Base-by-base conservation (phyloP, 169 alveolate genomes). In the Sarcocystis neurona region DNA sequence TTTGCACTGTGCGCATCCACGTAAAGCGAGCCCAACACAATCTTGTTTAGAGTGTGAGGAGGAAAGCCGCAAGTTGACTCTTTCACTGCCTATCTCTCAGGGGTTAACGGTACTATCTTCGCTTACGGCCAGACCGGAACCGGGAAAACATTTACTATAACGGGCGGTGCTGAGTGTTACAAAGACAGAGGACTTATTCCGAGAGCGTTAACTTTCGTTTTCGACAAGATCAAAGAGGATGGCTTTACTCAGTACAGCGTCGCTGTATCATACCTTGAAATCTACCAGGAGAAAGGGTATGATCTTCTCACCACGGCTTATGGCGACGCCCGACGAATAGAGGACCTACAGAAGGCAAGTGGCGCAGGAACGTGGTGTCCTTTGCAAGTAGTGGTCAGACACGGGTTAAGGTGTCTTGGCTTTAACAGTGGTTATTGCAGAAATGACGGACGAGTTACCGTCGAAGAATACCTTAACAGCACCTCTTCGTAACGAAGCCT, bases 51-150 rank as follows among this genome's bases (percentile, higher is more conserved):
- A n/a, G n/a, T n/a, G n/a, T 53, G 66, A 53, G 30, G 30, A 53
- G 30, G 66, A 23, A 53, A 23, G 23, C 66, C 66, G 66, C 66
- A 53, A 34, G 68, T 2, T 79, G 68, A 44, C 32, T 4, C 30
- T 18, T 12, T 8, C 34, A 27, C 23, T 79, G 75, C 53, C 48
- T 58, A n/a, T 44, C 68, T 32, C n/a, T 39, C 93, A 63, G 98
- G 98, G 0, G 93, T 91, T 68, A 96, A 96, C 85, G 97, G 97
- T n/a, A 96, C 98, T 37, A 90, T 96, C 32, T 96, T 96, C 88
- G 98, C 98, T 8, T 96, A 96, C 92, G 98, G 98, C 56, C 95
- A 95, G 87, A 95, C 98, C 37, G 97, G 97, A 27, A 92, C 97
- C 3, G 98, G 98, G 32, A 96, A 96, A 85, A 96, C 98, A 0